Conservation (phyloP, 139 green algal species). For the Mychonastes homosphaera region DNA sequence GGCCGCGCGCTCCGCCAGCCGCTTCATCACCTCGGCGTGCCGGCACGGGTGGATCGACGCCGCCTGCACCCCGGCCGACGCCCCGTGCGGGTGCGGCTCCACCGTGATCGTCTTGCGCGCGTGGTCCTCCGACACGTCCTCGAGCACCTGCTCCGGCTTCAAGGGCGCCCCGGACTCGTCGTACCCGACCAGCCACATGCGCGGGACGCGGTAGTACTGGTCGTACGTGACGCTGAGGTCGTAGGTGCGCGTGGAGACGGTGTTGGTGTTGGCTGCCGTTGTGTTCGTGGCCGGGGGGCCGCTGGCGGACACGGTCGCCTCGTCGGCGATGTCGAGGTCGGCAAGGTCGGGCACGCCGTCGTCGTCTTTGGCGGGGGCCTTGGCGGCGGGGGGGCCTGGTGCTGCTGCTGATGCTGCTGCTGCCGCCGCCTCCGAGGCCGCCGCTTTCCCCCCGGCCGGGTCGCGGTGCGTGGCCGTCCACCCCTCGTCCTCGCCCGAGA, state of each 20-base stretch:
- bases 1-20: constrained; percentile 50
- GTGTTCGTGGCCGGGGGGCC: neutral
- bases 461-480: constrained; percentile 50
- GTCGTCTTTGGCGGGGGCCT: no score
- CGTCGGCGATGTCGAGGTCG: constrained; percentile 52
- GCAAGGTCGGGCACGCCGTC: constrained; percentile 67
- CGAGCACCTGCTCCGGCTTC: constrained; percentile 51
- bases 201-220: constrained; percentile 73
- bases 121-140: constrained; percentile 76
- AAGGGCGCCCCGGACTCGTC: constrained; percentile 57
- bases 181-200: constrained; percentile 82
- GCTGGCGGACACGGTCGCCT: neutral
- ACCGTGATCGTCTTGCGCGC: constrained; percentile 81
- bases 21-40: constrained; percentile 72
- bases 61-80: constrained; percentile 34
- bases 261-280: constrained; percentile 24
- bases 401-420: neutral
- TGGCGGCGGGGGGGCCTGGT: no score
- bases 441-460: constrained; percentile 7
- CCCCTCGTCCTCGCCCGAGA: constrained; percentile 46
- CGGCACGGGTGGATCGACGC: constrained; percentile 84
- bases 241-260: constrained; percentile 74
- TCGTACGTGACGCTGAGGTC: constrained; percentile 89
- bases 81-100: constrained; percentile 70
- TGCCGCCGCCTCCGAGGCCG: neutral